phyloP scores from a whole-genome alignment of 441 rosid genomes.

The Rhodomyrtus psidioides region DNA sequence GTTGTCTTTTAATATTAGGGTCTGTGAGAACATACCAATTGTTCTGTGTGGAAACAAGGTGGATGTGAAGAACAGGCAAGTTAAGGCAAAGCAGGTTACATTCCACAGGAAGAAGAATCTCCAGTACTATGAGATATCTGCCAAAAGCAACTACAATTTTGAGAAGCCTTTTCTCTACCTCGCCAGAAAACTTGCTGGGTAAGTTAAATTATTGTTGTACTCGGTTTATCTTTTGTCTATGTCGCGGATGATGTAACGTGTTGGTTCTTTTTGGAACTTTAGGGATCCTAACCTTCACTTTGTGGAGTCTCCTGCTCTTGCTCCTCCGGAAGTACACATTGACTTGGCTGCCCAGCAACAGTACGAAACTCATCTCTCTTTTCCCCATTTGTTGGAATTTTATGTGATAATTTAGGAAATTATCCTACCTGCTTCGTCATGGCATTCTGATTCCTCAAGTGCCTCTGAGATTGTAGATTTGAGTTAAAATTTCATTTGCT shows the following conservation, averaged over 20 bases:
- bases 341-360: slow-evolving; percentile 59
- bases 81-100: slow-evolving; percentile 15
- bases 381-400: background rate
- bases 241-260: background rate
- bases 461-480: background rate
- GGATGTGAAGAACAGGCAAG: slow-evolving; percentile 14
- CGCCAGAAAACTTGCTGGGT: slow-evolving; percentile 93
- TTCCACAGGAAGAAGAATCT: slow-evolving; percentile 14
- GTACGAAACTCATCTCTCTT: slow-evolving; percentile 16
- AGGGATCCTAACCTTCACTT: slow-evolving; percentile 61
- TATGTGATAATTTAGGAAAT: background rate
- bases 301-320: slow-evolving; percentile 72
- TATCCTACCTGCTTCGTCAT: background rate
- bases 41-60: slow-evolving; percentile 15
- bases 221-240: background rate
- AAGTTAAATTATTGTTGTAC: background rate
- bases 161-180: slow-evolving; percentile 24
- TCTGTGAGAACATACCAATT: slow-evolving; percentile 14
- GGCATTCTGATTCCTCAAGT: background rate
- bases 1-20: background rate
- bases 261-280: background rate
- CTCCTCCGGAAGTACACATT: slow-evolving; percentile 70
- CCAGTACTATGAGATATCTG: slow-evolving; percentile 11
- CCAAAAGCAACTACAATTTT: slow-evolving; percentile 13
- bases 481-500: background rate